Evolutionary conservation across 495 filamentous ascomycete species (phyloP).

Genomic region (Neohortaea acidophila): DNA sequence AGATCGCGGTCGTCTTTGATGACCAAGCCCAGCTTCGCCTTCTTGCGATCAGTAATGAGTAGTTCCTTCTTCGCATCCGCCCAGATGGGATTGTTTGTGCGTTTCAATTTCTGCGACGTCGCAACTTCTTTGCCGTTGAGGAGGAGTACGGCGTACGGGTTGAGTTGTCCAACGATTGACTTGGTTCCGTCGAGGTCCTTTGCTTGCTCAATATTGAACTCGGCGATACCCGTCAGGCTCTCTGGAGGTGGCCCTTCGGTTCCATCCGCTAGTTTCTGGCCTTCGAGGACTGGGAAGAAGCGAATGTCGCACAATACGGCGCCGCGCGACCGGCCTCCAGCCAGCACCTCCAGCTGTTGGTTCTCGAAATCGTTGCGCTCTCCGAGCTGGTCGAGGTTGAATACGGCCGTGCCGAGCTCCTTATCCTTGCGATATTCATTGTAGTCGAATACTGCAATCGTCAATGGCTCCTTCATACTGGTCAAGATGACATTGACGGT

Average conservation of each 20-base stretch:
- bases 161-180: constrained; percentile 75
- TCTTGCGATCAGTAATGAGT: constrained; percentile 82
- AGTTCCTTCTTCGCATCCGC: constrained; percentile 81
- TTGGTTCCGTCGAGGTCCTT: constrained; percentile 88
- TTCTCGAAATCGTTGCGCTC: constrained; percentile 65
- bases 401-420: constrained; percentile 74
- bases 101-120: constrained; percentile 73
- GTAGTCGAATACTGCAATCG: constrained; percentile 73
- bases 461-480: constrained; percentile 71
- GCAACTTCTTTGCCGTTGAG: constrained; percentile 84
- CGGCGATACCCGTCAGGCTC: constrained; percentile 78
- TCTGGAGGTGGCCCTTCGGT: constrained; percentile 68
- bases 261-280: constrained; percentile 55
- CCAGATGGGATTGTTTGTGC: constrained; percentile 92
- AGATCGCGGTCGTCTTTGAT: constrained; percentile 92
- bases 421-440: constrained; percentile 95
- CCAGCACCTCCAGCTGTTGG: constrained; percentile 63
- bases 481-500: constrained; percentile 90
- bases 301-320: constrained; percentile 66
- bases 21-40: constrained; percentile 70
- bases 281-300: constrained; percentile 86
- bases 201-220: constrained; percentile 84
- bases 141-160: constrained; percentile 73
- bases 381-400: constrained; percentile 67
- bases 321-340: constrained; percentile 72